These are phyloP conservation scores for Sporobolomyces roseus DNA, from an alignment of 768 basidiomycete genomes.

Conservation along the genomic window DNA sequence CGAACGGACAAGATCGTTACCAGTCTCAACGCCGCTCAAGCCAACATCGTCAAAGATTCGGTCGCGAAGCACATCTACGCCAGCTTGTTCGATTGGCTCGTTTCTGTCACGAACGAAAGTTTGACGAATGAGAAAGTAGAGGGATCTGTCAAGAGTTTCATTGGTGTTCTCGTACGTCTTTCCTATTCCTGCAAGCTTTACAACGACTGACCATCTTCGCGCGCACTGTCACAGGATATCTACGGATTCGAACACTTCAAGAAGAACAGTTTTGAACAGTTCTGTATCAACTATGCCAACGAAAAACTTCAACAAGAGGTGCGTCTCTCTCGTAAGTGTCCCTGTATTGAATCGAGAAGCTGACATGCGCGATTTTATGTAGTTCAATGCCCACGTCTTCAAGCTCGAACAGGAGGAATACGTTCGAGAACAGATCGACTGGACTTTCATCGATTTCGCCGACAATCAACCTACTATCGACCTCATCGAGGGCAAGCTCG, in stretches of 20 bases:
- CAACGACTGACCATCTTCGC: too few relatives aligned
- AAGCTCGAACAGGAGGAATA: conserved; percentile 99
- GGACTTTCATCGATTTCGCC: conserved; percentile 95
- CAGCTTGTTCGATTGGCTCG: conserved; percentile 97
- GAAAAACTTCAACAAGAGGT: conserved; percentile 98
- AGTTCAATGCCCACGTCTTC: conserved; percentile 99
- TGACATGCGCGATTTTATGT: conserved; percentile 2
- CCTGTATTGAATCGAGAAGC: not conserved
- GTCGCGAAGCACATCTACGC: conserved; percentile 99
- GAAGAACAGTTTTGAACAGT: conserved; percentile 67
- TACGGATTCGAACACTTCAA: conserved; percentile 54
- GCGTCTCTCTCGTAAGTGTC: conserved; percentile 24
- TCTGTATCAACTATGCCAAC: conserved; percentile 99
- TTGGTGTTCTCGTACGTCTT: conserved; percentile 81
- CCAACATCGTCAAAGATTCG: conserved; percentile 88
- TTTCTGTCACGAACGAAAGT: conserved; percentile 94
- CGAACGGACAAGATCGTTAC: conserved; percentile 94
- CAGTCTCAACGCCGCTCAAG: conserved; percentile 75
- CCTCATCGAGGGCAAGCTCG: conserved; percentile 94
- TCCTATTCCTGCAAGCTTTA: not conserved
- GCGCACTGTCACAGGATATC: conserved; percentile 30
- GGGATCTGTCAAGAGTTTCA: conserved; percentile 77
- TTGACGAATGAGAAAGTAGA: conserved; percentile 91
- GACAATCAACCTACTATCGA: conserved; percentile 99
- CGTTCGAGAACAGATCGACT: conserved; percentile 95